Evolutionary conservation across 176 grass and related monocot species (phyloP), one percentile per base, ranked within the genome.

Genomic region (Oryza glaberrima): DNA sequence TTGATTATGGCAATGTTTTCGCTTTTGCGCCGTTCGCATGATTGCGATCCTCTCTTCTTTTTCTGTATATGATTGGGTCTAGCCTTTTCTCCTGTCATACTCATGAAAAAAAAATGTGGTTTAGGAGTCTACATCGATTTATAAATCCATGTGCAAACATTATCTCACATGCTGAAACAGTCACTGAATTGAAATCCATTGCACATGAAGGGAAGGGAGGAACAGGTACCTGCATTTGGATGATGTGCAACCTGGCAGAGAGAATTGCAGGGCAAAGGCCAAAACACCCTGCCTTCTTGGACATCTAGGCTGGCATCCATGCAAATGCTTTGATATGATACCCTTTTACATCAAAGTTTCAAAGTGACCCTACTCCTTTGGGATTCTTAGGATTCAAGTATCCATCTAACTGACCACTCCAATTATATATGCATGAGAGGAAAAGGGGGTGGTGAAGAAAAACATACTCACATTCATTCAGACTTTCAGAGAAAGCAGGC

Each of bases 231-330:
- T 78, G 74, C 61, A 41, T 52, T 73, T 73, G 79, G 79, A 63
- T 63, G 58, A 63, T 22, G 17, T 68, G 64, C 46, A 46, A 85
- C 77, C 77, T 87, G 72, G 61, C 76, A 36, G 3, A 36, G 35
- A 36, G 35, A 36, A 36, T 36, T 36, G 35, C 35, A 56, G 52
- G 73, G 72, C 89, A 88, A 88, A 91, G 88, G 71, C 76, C 67
- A 89, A 75, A 76, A 77, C 73, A 90, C 41, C 77, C 81, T 90
- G 75, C 86, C 81, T 90, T 88, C 79, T 89, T 88, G 94, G 89
- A 89, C 88, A 85, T 90, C 73, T 89, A 85, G 82, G 91, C 92
- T 94, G 86, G 77, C 92, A 83, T 86, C 77, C 92, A 83, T 88
- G 69, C 84, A 79, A 67, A 67, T 69, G 75, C 69, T 44, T 26